phyloP scores from a whole-genome alignment of 192 early-diverging fungal species.

The Rhizophagus sp. region DNA sequence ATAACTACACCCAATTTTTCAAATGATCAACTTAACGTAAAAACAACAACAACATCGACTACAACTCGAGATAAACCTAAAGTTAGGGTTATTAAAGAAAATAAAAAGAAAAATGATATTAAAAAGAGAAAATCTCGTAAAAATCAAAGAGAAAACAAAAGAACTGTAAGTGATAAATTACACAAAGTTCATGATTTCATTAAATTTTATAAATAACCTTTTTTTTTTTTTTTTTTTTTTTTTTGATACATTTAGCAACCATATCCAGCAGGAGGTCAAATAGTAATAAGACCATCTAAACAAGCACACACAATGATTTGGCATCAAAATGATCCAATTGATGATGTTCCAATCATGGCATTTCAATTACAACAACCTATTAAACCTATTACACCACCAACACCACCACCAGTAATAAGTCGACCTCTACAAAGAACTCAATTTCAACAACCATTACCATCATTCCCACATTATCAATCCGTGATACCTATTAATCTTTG shows the following conservation, averaged over 20 bases:
- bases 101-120: neutral
- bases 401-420: neutral
- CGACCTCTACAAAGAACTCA: neutral
- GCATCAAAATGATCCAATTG: neutral
- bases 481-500: neutral
- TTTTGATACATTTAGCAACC: neutral
- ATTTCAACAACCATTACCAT: neutral
- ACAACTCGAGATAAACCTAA: neutral
- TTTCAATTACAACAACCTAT: neutral
- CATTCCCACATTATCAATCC: neutral
- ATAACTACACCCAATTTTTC: neutral
- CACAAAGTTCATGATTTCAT: no score
- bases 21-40: neutral
- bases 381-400: no score
- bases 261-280: neutral
- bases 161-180: neutral
- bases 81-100: neutral
- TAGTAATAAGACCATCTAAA: neutral
- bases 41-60: no score
- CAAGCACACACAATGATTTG: neutral
- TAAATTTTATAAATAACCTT: no score
- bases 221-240: neutral
- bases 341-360: neutral
- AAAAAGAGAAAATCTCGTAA: neutral
- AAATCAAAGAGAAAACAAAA: neutral